Evolutionary conservation across 139 green algal genomes (phyloP), one percentile per base, ranked within the genome.

Genomic region (Volvox reticuliferus): DNA sequence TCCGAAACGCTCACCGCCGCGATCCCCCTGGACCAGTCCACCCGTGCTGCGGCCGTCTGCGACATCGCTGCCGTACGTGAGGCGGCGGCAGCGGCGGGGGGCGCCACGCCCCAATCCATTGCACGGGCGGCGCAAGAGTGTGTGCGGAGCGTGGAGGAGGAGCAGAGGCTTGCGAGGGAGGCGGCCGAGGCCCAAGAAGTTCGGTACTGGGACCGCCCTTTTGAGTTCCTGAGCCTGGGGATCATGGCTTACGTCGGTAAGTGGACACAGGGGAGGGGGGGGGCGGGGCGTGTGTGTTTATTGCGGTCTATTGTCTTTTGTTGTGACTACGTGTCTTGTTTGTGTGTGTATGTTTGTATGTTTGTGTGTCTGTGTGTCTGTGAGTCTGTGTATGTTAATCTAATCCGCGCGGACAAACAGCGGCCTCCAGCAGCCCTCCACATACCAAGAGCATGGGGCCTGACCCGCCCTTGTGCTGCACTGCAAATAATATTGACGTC

Each of bases 221-320:
- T 94, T 33, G 91, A 96, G 85, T 95, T 96, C 88, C 91, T 96
- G 28, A 92, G 65, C 22, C 84, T 97, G 87, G 96, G 95, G 65
- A 94, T 96, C 36, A 92, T 97, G 94, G 95, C 95, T 0, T 97
- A 96, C 69, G 62, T 97, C 22, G 94, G 95, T 35, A 93, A 94
- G 79, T 80, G 62, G 1, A 16, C 1, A n/a, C 16, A 44, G 50
- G 50, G 9, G 79, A 3, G 21, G 71, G 22, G 44, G 9, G 44
- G 44, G 44, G 44, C 5, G 9, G 44, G 44, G 44, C 5, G 44
- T 55, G 44, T 55, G 44, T 55, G 44, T 55, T 5, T 55, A 55
- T 55, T 55, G 44, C 44, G 9, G 44, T 55, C 44, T 5, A 5
- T 55, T 55, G 44, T 55, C 5, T 55, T 9, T 9, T 55, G 5